Evolutionary conservation across 2,329 filamentous ascomycete species (phyloP), one percentile per base, ranked within the genome.

Genomic region (Cladobotryum mycophilum): DNA sequence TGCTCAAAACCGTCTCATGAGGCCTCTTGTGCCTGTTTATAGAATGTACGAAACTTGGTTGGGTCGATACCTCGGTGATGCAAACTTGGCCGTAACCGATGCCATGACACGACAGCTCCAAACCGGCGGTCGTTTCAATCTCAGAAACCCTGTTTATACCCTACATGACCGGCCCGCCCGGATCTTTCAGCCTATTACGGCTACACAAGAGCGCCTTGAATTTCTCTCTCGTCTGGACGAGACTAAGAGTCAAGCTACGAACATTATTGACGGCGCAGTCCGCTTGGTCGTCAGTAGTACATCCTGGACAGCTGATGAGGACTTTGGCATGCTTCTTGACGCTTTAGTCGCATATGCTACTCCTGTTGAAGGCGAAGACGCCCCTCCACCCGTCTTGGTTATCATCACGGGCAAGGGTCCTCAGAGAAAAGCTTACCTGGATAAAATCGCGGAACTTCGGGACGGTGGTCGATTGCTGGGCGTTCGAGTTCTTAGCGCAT

Each of bases 371-470:
- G 51, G 64, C 49, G 47, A 51, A 6, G 58, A 62, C 38, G 48
- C 60, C 3, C 64, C 73, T 0, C 70, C 83, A 0, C 89, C 90
- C 0, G 74, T 97, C n/a, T 71, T 95, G 2, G 90, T 86, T 37
- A 84, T 99, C 58, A 96, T 99, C 59, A 99, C 93, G 0, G 93
- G 93, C 48, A 95, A 95, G 64, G 93, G 93, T 0, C 91, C 93
- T 0, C 84, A 91, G 58, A 89, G 89, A 64, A 76, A 84, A 3
- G 73, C 82, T 64, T 99, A 96, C 67, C 71, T 91, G 38, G 67
- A 76, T 5, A 75, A 75, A 53, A 86, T 97, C 55, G 66, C 73
- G 2, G 65, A 73, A 2, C 75, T 96, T 1, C 78, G 81, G 30
- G 68, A 73, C 6, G 70, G 74, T 2, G 82, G 83, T 2, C 80